Percentiles rank a stretch among this genome's conserved stretches.
phyloP scores from a whole-genome alignment of 805 yeast genomes.

The Diddensiella caesifluorescens region DNA sequence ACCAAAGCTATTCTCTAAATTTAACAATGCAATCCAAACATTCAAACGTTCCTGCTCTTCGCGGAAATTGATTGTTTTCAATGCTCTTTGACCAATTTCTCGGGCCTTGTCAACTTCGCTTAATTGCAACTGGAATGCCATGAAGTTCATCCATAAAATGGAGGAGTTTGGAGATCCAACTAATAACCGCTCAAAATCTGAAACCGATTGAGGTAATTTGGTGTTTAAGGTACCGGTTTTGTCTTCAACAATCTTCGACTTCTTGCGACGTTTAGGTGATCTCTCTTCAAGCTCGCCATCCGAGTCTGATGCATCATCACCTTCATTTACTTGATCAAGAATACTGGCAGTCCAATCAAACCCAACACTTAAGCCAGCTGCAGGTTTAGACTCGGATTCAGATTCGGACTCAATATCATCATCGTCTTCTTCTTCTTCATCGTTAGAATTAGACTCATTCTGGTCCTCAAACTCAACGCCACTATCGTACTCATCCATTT shows the following conservation, averaged over 20 bases:
- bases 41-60: slow-evolving; percentile 91
- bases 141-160: slow-evolving; percentile 92
- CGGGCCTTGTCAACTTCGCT: slow-evolving; percentile 94
- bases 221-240: slow-evolving; percentile 78
- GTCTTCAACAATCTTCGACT: slow-evolving; percentile 60
- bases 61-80: slow-evolving; percentile 81
- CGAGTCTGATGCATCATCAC: slow-evolving; percentile 45
- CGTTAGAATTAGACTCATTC: slow-evolving; percentile 34
- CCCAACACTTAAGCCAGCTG: slow-evolving; percentile 69
- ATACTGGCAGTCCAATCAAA: slow-evolving; percentile 96
- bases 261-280: slow-evolving; percentile 31
- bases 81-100: slow-evolving; percentile 86
- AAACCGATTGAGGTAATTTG: slow-evolving; percentile 83
- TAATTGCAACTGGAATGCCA: slow-evolving; percentile 94
- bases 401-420: slow-evolving; percentile 31
- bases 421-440: slow-evolving; percentile 33
- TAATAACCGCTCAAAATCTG: slow-evolving; percentile 87
- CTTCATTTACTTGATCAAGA: slow-evolving; percentile 58
- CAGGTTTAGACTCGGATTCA: slow-evolving; percentile 25
- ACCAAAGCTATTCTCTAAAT: slow-evolving; percentile 93
- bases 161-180: slow-evolving; percentile 93
- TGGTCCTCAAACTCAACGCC: slow-evolving; percentile 27
- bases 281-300: slow-evolving; percentile 53
- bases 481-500: slow-evolving; percentile 24
- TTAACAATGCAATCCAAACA: slow-evolving; percentile 92